Percentiles rank a stretch among this genome's conserved stretches.
These are phyloP conservation scores for Colletotrichum trifolii DNA, from an alignment of 2,329 filamentous ascomycete species.

Conservation along the genomic window DNA sequence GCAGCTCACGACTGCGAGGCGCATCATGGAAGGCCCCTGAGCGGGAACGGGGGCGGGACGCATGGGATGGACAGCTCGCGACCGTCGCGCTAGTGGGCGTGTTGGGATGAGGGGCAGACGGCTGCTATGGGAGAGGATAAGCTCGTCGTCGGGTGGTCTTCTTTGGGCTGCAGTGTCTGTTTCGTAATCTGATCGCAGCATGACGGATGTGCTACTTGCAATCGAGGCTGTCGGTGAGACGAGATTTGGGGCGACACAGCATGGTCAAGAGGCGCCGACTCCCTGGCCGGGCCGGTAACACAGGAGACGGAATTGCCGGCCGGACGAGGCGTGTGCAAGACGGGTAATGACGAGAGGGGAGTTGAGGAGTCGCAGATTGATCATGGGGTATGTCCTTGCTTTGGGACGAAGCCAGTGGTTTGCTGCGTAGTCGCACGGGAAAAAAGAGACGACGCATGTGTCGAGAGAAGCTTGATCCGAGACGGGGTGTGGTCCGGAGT, in stretches of 20 bases:
- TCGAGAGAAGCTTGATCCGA: constrained; percentile 20
- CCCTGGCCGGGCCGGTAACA: constrained; percentile 20
- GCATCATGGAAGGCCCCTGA: constrained; percentile 35
- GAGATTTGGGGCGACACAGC: constrained; percentile 19
- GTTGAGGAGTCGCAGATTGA: constrained; percentile 3
- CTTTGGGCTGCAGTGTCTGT: constrained; percentile 2
- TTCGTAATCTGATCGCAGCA: constrained; percentile 3
- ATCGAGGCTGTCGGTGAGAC: constrained; percentile 22
- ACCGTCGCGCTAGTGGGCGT: constrained; percentile 25
- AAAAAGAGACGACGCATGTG: constrained; percentile 6
- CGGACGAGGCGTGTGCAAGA: constrained; percentile 5
- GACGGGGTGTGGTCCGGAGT: constrained; percentile 12
- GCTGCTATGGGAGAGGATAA: background rate
- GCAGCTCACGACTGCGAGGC: background rate
- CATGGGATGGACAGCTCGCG: constrained; percentile 31
- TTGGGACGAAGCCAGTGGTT: constrained; percentile 1
- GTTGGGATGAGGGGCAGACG: constrained; percentile 27
- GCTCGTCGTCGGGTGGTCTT: background rate
- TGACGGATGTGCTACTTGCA: constrained; percentile 15
- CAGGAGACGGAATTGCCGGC: constrained; percentile 14
- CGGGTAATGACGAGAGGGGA: constrained; percentile 9
- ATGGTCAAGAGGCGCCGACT: constrained; percentile 1
- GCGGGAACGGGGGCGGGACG: constrained; percentile 31
- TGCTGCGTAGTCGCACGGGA: constrained; percentile 6
- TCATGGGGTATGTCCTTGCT: constrained; percentile 25